A percentile compares a stretch with the other conserved stretches of the same genome.
Evolutionary conservation across 1,284 basidiomycete genomes (phyloP).

Genomic region (Trametes hirsuta): DNA sequence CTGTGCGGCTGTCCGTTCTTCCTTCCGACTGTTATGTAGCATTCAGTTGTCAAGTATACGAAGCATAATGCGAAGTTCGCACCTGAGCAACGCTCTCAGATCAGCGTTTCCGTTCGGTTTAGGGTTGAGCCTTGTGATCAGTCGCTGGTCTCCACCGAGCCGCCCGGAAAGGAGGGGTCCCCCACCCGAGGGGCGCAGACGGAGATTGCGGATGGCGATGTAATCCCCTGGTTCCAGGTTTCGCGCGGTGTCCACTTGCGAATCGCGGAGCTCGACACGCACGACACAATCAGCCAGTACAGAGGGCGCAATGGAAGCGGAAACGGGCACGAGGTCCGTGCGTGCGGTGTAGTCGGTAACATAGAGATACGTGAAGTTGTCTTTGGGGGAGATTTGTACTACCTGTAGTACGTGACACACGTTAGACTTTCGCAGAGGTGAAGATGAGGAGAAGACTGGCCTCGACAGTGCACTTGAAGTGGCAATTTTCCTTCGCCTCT

Average conservation of each 20-base stretch:
- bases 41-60: too few relatives aligned
- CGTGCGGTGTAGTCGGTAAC: slow-evolving; percentile 72
- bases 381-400: slow-evolving; percentile 43
- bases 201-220: slow-evolving; percentile 54
- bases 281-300: slow-evolving; percentile 53
- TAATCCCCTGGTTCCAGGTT: slow-evolving; percentile 46
- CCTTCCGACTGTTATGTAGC: slow-evolving; percentile 30
- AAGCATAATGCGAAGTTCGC: neutral
- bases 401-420: slow-evolving; percentile 37
- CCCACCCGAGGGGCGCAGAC: slow-evolving; percentile 42
- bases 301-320: slow-evolving; percentile 22
- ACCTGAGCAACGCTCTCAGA: slow-evolving; percentile 36
- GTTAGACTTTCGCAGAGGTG: slow-evolving; percentile 3
- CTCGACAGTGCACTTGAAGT: slow-evolving; percentile 64
- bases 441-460: slow-evolving; percentile 35
- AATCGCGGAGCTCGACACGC: slow-evolving; percentile 53
- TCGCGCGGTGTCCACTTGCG: slow-evolving; percentile 47
- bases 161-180: slow-evolving; percentile 44
- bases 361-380: slow-evolving; percentile 46
- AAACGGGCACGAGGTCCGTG: slow-evolving; percentile 41
- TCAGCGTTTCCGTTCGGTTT: slow-evolving; percentile 34
- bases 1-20: slow-evolving; percentile 23
- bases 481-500: slow-evolving; percentile 44
- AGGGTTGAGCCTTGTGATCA: slow-evolving; percentile 52
- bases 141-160: slow-evolving; percentile 58